Evolutionary conservation across 1,284 basidiomycete species (phyloP), one percentile per base, ranked within the genome.

Genomic region (Uromyces viciae-fabae): DNA sequence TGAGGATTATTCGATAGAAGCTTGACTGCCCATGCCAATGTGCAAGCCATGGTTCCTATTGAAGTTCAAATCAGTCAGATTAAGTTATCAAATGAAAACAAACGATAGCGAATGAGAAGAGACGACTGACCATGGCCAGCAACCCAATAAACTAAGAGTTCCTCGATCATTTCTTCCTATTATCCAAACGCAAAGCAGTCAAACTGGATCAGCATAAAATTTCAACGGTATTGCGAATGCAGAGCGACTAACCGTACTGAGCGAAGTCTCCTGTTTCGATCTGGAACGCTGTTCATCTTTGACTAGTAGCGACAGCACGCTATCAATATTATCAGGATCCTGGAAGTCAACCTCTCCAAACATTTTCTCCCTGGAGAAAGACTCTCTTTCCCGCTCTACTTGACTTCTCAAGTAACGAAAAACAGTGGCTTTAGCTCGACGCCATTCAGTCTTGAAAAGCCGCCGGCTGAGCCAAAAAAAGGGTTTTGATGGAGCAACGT

Each of bases 31-130:
- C 68, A 71, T 40, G 68, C 68, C 42, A 71, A 42, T 71, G 68
- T 71, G 19, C 68, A 71, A 40, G 68, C 68, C 68, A 71, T 71
- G 15, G 68, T 71, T 25, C 68, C 68, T 71, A 71, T 7, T n/a
- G n/a, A n/a, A n/a, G n/a, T n/a, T n/a, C n/a, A n/a, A n/a, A n/a
- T n/a, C n/a, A n/a, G n/a, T n/a, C n/a, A n/a, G n/a, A n/a, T n/a
- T n/a, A n/a, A n/a, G n/a, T n/a, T n/a, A n/a, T n/a, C n/a, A n/a
- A n/a, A n/a, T n/a, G n/a, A n/a, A n/a, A n/a, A n/a, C n/a, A n/a
- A n/a, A n/a, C n/a, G n/a, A n/a, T n/a, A n/a, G 31, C 3, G n/a
- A 56, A 14, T n/a, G n/a, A 28, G 54, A 56, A 15, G 31, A 3
- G 54, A 56, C 25, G 33, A 66, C 68, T 9, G 25, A 71, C 68